Evolutionary conservation across 352 stramenopile genomes (phyloP).

Genomic region (Globisporangium abappressorium): DNA sequence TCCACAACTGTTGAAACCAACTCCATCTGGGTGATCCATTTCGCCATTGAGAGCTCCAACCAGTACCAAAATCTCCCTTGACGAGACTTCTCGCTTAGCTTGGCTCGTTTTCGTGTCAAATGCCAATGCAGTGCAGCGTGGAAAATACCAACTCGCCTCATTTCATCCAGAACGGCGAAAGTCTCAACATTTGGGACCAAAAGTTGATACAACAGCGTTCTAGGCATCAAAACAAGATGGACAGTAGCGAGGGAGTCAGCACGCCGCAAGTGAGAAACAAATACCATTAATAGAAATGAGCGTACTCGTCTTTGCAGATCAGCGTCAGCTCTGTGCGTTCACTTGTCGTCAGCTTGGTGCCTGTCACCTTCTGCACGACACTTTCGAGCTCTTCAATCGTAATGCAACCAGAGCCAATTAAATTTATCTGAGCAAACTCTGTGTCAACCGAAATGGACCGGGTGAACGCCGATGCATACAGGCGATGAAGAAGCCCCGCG

Average conservation of each 20-base stretch:
- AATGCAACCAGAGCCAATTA: constrained; percentile 15
- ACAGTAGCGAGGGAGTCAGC: background rate
- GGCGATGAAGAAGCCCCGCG: constrained; percentile 40
- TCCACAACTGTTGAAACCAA: constrained; percentile 10
- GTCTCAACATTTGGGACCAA: constrained; percentile 33
- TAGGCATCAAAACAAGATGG: constrained; percentile 5
- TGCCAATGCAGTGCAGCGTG: constrained; percentile 28
- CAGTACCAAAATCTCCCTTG: constrained; percentile 36
- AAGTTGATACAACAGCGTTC: constrained; percentile 26
- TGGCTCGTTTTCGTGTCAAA: constrained; percentile 23
- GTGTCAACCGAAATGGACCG: constrained; percentile 22
- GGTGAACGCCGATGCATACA: constrained; percentile 24
- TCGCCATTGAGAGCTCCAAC: constrained; percentile 35
- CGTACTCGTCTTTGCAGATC: constrained; percentile 30
- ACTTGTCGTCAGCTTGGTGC: constrained; percentile 8
- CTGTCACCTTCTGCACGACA: constrained; percentile 21
- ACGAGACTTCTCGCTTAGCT: constrained; percentile 19
- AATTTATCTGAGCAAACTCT: constrained; percentile 25
- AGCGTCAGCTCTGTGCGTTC: constrained; percentile 24
- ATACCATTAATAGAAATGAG: background rate
- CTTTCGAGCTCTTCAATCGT: constrained; percentile 20
- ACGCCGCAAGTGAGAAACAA: too few species aligned
- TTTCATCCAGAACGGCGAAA: constrained; percentile 19
- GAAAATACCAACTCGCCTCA: constrained; percentile 23
- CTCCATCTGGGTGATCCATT: constrained; percentile 28